Conservation (phyloP, 306 rosid genomes). For the Cicer arietinum region DNA sequence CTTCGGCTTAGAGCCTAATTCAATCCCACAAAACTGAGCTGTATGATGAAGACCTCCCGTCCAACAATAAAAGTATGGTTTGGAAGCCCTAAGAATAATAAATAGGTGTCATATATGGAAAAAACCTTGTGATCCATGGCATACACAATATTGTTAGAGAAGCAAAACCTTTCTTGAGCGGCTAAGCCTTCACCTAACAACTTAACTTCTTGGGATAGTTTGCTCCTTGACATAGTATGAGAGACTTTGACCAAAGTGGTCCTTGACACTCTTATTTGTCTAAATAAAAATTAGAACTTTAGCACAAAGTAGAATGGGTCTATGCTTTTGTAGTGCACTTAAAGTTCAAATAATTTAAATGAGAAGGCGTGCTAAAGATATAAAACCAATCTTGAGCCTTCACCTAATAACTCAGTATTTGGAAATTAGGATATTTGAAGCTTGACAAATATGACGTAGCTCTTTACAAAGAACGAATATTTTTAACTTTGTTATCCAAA, state of each 20-base stretch:
- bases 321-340: not conserved
- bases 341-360: not conserved
- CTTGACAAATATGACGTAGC: conserved; percentile 2
- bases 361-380: not conserved
- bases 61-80: not conserved
- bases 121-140: not conserved
- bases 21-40: no score
- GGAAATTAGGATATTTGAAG: conserved; percentile 20
- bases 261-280: not conserved
- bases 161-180: not conserved
- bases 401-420: conserved; percentile 5
- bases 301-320: not conserved
- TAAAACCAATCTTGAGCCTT: conserved; percentile 14
- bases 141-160: not conserved
- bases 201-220: not conserved
- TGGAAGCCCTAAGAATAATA: not conserved
- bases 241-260: not conserved
- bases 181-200: not conserved
- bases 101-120: not conserved
- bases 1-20: no score
- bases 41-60: no score
- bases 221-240: not conserved
- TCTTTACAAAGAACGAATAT: conserved; percentile 21
- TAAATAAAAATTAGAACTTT: conserved; percentile 11
- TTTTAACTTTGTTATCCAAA: not conserved